Evolutionary conservation across 148 eudicot species (phyloP), one percentile per base, ranked within the genome.

Genomic region (Cornus controversa): DNA sequence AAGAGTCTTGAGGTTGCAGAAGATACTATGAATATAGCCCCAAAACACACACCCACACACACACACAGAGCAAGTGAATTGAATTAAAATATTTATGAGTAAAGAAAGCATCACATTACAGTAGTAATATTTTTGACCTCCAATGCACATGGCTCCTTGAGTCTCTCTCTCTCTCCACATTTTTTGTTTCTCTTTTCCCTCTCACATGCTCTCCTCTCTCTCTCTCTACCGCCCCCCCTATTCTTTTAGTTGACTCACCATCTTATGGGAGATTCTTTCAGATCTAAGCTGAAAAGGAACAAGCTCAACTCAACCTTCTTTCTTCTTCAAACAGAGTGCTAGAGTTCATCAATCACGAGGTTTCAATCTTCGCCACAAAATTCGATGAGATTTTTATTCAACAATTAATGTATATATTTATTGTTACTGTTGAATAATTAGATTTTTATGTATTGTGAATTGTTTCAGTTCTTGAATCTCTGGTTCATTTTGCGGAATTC

Each of bases 141-240:
- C 67, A 53, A n/a, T 18, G 71, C 82, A 83, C 82, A 83, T 79
- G 85, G 74, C 79, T 82, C 75, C 80, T 71, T 79, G 65, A 78
- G 72, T 50, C 68, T 71, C 77, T 70, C 57, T 78, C 9, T 28
- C 65, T 73, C 73, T 67, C 77, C 36, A 18, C 67, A 37, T 37
- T 47, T 63, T 65, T 66, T 18, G 37, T 57, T 81, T 75, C 76
- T n/a, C 60, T 42, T 67, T 75, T 67, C 53, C 53, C 67, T n/a
- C 25, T 57, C 86, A 80, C 84, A 84, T 82, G 81, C 82, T 27
- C 18, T 26, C 45, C 77, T 60, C 73, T 65, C 75, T 47, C n/a
- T 28, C 29, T 37, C 31, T 74, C 75, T 73, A 26, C 74, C 40
- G 18, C 14, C 29, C 25, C 60, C 57, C 65, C 78, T 40, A 37